Base-by-base conservation (phyloP, 139 green algal species). In the Tetradesmus lagerheimii region DNA sequence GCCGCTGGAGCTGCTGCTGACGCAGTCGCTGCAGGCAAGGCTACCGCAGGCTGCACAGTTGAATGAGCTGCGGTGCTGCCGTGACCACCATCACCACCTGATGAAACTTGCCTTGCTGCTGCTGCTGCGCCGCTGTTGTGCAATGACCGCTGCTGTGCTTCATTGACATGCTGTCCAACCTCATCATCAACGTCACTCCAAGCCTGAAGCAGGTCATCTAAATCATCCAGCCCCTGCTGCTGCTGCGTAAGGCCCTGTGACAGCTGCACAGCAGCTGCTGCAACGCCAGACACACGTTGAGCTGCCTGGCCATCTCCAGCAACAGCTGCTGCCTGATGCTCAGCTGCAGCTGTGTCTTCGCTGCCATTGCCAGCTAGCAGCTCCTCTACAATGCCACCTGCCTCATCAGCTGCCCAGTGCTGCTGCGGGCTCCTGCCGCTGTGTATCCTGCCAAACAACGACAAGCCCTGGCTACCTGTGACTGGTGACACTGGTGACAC, bases 401-500 rank as follows among this genome's bases (percentile, higher is more conserved):
- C 62, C 66, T 88, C 31, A 39, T 66, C 47, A 45, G 66, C 82
- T 43, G n/a, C 67, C 82, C 82, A 50, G 34, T 89, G 53, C 35
- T 38, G 74, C 39, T 89, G 34, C n/a, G 89, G 45, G 74, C 82
- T 78, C 37, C 82, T 86, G 57, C 80, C 43, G 23, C 50, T 78
- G 29, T 86, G 75, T 5, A 82, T 27, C 38, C 20, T 9, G 50
- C 83, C 35, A 80, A 89, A 74, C 74, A 86, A 4, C 38, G 83
- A 74, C 71, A 85, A 6, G 81, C 89, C 23, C 50, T 92, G 71
- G 82, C 57, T 31, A n/a, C 57, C 57, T n/a, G 71, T 23, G 15
- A 23, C 71, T 39, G 71, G 12, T 41, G 71, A 37, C 15, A 20
- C n/a, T 41, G 71, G 31, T 41, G 71, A 79, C 31, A 38, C 71